Conservation (phyloP, 768 basidiomycete genomes). For the Suillus spraguei region DNA sequence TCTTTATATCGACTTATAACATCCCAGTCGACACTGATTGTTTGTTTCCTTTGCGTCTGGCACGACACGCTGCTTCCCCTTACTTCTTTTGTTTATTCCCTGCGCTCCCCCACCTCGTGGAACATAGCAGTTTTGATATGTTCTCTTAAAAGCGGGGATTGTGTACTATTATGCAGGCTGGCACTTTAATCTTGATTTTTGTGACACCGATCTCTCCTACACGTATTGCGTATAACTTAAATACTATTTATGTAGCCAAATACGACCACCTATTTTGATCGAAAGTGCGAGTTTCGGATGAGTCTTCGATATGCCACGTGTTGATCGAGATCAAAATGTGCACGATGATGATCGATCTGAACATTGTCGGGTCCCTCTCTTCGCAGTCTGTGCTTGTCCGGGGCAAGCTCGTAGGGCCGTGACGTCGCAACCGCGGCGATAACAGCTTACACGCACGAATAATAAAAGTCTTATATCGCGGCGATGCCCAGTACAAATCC, state of each 20-base stretch:
- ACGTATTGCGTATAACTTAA: constrained; percentile 14
- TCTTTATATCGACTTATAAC: constrained; percentile 28
- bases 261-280: not conserved
- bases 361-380: not conserved
- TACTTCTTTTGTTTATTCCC: not conserved
- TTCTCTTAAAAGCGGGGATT: constrained; percentile 13
- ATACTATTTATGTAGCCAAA: constrained; percentile 13
- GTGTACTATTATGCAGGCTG: constrained; percentile 15
- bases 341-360: not conserved
- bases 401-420: not conserved
- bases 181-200: constrained; percentile 10
- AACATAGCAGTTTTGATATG: constrained; percentile 2
- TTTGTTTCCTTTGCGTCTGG: constrained; percentile 2
- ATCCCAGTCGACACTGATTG: constrained; percentile 31
- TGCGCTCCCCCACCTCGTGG: constrained; percentile 2
- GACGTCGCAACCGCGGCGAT: not conserved
- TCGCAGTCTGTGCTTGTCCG: not conserved
- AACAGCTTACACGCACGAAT: not conserved
- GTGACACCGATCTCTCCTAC: constrained; percentile 9
- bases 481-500: no score
- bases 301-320: not conserved
- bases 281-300: not conserved
- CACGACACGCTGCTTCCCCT: constrained; percentile 1
- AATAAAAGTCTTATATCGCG: not conserved
- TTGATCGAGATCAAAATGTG: not conserved